Base-by-base conservation (phyloP, 2,329 filamentous ascomycete genomes). In the Trichophaea hybrida region DNA sequence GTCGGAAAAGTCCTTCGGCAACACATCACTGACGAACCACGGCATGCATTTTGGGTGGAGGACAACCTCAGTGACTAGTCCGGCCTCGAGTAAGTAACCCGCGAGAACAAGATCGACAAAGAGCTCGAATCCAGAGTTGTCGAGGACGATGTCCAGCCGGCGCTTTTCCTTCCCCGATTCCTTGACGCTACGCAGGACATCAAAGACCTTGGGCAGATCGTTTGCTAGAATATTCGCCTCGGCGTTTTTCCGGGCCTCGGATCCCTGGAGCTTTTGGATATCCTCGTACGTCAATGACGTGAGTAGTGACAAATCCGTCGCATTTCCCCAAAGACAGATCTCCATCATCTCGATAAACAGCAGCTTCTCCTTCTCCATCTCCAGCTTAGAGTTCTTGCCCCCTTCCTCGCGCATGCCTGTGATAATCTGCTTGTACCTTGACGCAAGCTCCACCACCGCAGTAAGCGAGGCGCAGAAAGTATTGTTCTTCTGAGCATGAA, bases 1-100 rank as follows among this genome's bases (percentile, higher is more conserved):
- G n/a, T 84, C 82, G 1, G 77, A 78, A 68, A 97, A 96, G 73
- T 98, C 93, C 44, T 76, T 78, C 0, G 91, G 90, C 8, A 95
- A 74, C 2, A 97, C 93, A 69, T 98, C 93, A 0, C 89, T 96
- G 52, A 98, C 93, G 70, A 97, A 98, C 93, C 93, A 98, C 0
- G 93, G 93, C 60, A 98, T 90, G 24, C 83, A 84, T 75, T 98
- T 98, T 55, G 93, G 90, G 69, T 95, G 90, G 7, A 98, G 79
- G 17, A 97, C 83, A 12, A 98, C 78, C 31, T 82, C 82, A 0
- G 90, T 96, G 0, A 93, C 93, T 5, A 98, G 80, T 0, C 85
- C 87, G 0, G 88, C 78, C 0, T 88, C 83, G 5, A 98, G 78
- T 12, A 98, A 78, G 71, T 94, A 98, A 0, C 90, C 91, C 0